Conservation (phyloP, 495 filamentous ascomycete species). For the Neurospora tetraspora region DNA sequence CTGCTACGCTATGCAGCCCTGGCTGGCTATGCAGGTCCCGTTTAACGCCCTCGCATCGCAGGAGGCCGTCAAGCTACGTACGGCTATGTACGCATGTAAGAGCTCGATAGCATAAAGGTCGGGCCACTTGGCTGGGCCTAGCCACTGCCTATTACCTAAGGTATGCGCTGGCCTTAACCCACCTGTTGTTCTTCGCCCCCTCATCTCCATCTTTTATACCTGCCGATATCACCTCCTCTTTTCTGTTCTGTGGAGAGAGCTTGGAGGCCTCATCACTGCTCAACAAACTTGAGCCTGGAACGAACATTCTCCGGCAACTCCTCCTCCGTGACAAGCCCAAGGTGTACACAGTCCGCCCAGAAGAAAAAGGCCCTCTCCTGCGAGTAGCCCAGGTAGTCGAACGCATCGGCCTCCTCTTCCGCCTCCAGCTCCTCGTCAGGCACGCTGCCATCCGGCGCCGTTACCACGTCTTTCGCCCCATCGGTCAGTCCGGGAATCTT, state of each 20-base stretch:
- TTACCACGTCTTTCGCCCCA: conserved; percentile 6
- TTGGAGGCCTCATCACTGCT: neutral
- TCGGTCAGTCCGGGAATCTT: conserved; percentile 54
- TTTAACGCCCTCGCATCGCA: neutral
- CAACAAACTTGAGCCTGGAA: conserved; percentile 49
- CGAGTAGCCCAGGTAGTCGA: conserved; percentile 87
- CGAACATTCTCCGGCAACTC: conserved; percentile 59
- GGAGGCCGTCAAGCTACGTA: neutral
- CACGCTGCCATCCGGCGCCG: neutral
- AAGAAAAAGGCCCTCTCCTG: conserved; percentile 87
- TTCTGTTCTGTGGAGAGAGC: neutral
- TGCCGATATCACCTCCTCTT: neutral
- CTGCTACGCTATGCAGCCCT: neutral
- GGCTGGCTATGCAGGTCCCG: neutral
- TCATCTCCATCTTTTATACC: neutral
- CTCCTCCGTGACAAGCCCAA: conserved; percentile 61
- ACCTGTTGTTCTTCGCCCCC: neutral
- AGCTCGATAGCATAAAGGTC: neutral
- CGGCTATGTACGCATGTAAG: neutral
- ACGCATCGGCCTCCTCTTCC: conserved; percentile 44
- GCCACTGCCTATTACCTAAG: neutral
- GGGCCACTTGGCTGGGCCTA: neutral
- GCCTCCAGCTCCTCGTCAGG: conserved; percentile 33
- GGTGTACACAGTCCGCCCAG: conserved; percentile 71
- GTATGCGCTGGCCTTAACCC: neutral